These are phyloP conservation scores for Curvularia spicifera DNA, from an alignment of 2,329 filamentous ascomycete genomes.

Conservation along the genomic window DNA sequence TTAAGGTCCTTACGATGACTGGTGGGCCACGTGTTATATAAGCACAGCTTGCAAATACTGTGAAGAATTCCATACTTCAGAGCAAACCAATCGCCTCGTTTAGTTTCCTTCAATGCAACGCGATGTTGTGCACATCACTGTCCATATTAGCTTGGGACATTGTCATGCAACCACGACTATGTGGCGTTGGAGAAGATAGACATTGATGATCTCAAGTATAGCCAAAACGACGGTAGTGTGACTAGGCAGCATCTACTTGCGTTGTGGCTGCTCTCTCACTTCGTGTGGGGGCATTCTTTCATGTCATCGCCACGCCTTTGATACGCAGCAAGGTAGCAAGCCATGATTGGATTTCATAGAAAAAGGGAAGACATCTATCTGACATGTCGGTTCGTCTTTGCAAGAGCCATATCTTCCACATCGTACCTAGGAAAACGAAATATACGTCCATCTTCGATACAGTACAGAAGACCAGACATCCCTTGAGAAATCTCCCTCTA, in stretches of 20 bases:
- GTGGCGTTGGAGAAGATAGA: not conserved
- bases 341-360: not conserved
- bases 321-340: not conserved
- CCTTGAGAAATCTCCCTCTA: not conserved
- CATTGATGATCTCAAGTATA: not conserved
- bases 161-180: not conserved
- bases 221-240: not conserved
- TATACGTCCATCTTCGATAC: not conserved
- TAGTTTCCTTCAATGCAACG: too few species aligned
- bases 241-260: not conserved
- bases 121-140: not conserved
- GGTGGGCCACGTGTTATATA: not conserved
- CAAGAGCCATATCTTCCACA: not conserved
- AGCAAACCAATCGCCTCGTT: too few species aligned
- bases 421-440: not conserved
- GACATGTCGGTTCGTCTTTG: not conserved
- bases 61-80: too few species aligned
- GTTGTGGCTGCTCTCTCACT: not conserved
- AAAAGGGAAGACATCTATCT: not conserved
- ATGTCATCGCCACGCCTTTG: not conserved
- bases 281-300: not conserved
- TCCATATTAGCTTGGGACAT: not conserved
- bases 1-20: conserved; percentile 14
- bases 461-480: not conserved
- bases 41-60: not conserved